A percentile compares a stretch with the other conserved stretches of the same genome.
phyloP scores from a whole-genome alignment of 345 rosid genomes.

The Arabidopsis suecica region DNA sequence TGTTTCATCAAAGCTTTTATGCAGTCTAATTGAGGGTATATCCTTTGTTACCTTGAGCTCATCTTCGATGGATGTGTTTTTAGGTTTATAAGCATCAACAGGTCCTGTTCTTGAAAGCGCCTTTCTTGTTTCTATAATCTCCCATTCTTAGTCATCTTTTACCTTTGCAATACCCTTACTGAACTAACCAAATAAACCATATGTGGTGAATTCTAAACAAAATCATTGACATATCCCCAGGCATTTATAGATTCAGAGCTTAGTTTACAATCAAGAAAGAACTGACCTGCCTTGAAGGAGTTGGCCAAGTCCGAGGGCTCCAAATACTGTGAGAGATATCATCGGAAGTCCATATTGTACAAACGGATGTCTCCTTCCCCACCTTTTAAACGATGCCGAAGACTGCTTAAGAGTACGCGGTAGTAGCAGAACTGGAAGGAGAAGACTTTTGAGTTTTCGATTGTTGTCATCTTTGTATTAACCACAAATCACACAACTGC shows the following conservation, averaged over 20 bases:
- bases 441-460: slow-evolving; percentile 42
- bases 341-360: slow-evolving; percentile 91
- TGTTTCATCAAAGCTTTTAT: slow-evolving; percentile 1
- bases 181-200: slow-evolving; percentile 46
- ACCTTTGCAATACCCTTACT: slow-evolving; percentile 92
- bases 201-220: not conserved
- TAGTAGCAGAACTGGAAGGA: slow-evolving; percentile 31
- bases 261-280: not conserved
- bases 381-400: slow-evolving; percentile 63
- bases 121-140: slow-evolving; percentile 76
- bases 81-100: slow-evolving; percentile 72
- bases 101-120: slow-evolving; percentile 88
- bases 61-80: slow-evolving; percentile 74
- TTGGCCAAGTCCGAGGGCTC: slow-evolving; percentile 83
- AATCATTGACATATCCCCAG: not conserved
- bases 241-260: not conserved
- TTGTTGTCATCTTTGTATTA: slow-evolving; percentile 44
- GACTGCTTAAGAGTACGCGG: slow-evolving; percentile 36
- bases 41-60: slow-evolving; percentile 68
- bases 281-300: slow-evolving; percentile 95
- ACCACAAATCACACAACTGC: slow-evolving; percentile 31
- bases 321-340: slow-evolving; percentile 88
- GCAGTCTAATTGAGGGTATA: not conserved
- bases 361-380: slow-evolving; percentile 90
- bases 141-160: slow-evolving; percentile 92